phyloP scores from a whole-genome alignment of 1,284 basidiomycete species.

The Papiliotrema nemorosa region DNA sequence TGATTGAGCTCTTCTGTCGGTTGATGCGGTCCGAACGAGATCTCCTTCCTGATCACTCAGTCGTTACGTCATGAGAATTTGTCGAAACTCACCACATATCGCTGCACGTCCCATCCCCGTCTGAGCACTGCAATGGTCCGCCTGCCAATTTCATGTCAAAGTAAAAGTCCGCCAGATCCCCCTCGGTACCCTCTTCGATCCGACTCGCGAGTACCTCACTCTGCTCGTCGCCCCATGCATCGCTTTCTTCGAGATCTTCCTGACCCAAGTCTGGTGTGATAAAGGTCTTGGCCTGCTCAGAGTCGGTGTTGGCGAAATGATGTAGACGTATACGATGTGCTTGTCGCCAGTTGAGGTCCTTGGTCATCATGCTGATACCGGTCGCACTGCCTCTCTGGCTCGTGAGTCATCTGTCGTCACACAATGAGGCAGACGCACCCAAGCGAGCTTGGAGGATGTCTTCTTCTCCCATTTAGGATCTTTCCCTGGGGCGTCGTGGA shows the following conservation, averaged over 20 bases:
- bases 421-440: slow-evolving; percentile 38
- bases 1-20: slow-evolving; percentile 28
- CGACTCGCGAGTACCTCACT: background rate
- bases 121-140: slow-evolving; percentile 38
- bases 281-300: slow-evolving; percentile 14
- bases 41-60: slow-evolving; percentile 26
- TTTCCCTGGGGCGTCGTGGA: slow-evolving; percentile 37
- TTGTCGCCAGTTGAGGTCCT: slow-evolving; percentile 46
- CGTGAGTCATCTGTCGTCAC: background rate
- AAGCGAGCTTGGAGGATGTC: slow-evolving; percentile 45
- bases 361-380: slow-evolving; percentile 50
- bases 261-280: slow-evolving; percentile 33
- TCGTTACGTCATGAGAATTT: background rate
- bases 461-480: slow-evolving; percentile 52
- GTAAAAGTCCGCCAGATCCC: slow-evolving; percentile 28
- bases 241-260: slow-evolving; percentile 1
- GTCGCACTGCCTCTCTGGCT: slow-evolving; percentile 47
- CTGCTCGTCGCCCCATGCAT: background rate
- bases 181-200: slow-evolving; percentile 6
- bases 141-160: slow-evolving; percentile 46
- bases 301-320: slow-evolving; percentile 43
- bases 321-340: slow-evolving; percentile 52
- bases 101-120: slow-evolving; percentile 44
- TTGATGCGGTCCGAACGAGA: slow-evolving; percentile 38
- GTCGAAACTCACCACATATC: slow-evolving; percentile 33